A percentile compares a stretch with the other conserved stretches of the same genome.
phyloP scores from a whole-genome alignment of 2,329 filamentous ascomycete genomes.

The Immersiporthe knoxdaviesiana region DNA sequence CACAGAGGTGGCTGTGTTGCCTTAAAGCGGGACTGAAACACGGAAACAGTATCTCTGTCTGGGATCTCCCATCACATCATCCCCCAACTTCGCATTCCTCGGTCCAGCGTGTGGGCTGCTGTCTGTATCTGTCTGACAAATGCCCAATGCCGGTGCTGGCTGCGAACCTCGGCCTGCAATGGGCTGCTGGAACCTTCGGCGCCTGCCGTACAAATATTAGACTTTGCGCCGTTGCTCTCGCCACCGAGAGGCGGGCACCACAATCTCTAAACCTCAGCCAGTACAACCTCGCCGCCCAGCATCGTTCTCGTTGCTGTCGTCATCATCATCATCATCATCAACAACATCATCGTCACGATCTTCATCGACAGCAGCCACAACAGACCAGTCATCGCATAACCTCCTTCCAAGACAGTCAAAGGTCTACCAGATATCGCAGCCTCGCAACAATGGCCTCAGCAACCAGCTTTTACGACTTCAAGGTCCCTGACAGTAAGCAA shows the following conservation, averaged over 20 bases:
- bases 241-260: conserved; percentile 6
- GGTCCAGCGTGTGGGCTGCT: neutral
- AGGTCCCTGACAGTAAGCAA: conserved; percentile 78
- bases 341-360: conserved; percentile 6
- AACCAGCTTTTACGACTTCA: conserved; percentile 81
- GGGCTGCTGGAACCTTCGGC: neutral
- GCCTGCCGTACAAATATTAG: conserved; percentile 10
- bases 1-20: conserved; percentile 7
- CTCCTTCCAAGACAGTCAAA: conserved; percentile 20
- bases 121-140: neutral
- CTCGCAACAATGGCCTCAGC: conserved; percentile 64
- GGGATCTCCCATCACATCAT: too few relatives aligned
- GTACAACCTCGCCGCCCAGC: neutral
- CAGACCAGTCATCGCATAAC: conserved; percentile 8
- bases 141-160: neutral
- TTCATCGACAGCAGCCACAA: neutral
- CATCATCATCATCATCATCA: neutral
- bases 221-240: conserved; percentile 14
- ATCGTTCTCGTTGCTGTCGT: neutral
- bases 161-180: conserved; percentile 16
- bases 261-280: neutral
- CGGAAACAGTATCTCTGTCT: neutral
- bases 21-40: neutral
- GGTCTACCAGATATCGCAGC: conserved; percentile 22
- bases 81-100: neutral